Evolutionary conservation across 345 rosid genomes (phyloP).

Genomic region (Eucalyptus sp.): DNA sequence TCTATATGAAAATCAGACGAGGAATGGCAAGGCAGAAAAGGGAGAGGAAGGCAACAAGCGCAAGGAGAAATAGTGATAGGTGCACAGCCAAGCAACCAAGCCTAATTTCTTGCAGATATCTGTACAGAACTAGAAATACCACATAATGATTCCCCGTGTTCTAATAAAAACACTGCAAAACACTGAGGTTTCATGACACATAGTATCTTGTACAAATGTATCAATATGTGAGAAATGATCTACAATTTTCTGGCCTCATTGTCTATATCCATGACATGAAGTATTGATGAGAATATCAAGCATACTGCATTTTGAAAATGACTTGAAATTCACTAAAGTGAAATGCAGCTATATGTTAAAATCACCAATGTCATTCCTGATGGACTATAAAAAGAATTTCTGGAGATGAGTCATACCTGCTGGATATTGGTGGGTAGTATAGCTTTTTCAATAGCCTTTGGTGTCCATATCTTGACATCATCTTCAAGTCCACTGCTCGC

Average conservation of each 20-base stretch:
- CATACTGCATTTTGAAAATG: neutral
- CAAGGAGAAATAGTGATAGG: neutral
- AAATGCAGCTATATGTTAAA: neutral
- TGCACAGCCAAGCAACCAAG: neutral
- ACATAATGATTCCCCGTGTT: neutral
- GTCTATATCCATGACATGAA: neutral
- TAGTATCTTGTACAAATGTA: neutral
- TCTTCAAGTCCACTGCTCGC: constrained; percentile 83
- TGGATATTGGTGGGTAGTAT: constrained; percentile 49
- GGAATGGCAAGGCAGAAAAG: neutral
- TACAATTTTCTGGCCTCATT: neutral
- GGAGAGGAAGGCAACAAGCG: neutral
- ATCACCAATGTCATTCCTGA: neutral
- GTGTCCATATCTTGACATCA: constrained; percentile 83
- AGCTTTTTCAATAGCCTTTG: constrained; percentile 60
- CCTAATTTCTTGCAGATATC: neutral
- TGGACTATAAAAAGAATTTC: neutral
- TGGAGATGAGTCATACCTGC: constrained; percentile 29
- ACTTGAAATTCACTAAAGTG: neutral
- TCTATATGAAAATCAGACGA: neutral
- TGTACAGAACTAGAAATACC: neutral
- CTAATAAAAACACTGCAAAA: neutral
- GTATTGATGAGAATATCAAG: neutral
- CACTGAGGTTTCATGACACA: neutral
- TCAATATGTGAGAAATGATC: neutral